Evolutionary conservation across 257 asterid species (phyloP).

Genomic region (Solanum tarapatanum): DNA sequence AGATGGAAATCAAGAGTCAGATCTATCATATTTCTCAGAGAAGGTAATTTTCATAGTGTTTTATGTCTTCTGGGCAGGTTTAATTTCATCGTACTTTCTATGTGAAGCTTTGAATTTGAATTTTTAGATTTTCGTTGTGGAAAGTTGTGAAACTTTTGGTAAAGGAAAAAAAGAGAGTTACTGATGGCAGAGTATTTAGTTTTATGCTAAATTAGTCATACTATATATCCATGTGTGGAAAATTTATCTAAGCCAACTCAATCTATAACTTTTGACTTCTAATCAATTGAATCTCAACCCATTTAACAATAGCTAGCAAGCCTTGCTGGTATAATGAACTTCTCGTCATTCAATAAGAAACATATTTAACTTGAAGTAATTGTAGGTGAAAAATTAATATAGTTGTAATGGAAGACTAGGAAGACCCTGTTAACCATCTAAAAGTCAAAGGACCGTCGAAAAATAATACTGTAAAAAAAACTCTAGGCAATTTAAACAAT

Average conservation of each 20-base stretch:
- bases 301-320: not conserved
- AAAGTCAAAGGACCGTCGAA: not conserved
- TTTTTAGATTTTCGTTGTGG: not conserved
- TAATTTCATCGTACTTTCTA: too few relatives aligned
- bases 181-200: too few relatives aligned
- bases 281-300: not conserved
- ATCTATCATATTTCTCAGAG: too few relatives aligned
- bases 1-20: too few relatives aligned
- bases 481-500: not conserved
- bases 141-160: not conserved
- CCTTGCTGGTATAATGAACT: not conserved
- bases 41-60: too few relatives aligned
- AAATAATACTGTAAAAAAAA: not conserved
- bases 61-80: too few relatives aligned
- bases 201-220: not conserved
- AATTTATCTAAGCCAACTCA: not conserved
- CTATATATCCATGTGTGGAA: not conserved
- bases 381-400: not conserved
- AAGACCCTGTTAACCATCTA: not conserved
- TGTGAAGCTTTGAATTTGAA: too few relatives aligned
- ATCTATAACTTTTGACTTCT: not conserved
- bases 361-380: not conserved
- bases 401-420: not conserved
- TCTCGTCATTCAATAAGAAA: not conserved
- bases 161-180: too few relatives aligned